Base-by-base conservation (phyloP, 2,329 filamentous ascomycete species). In the Calycina marina region DNA sequence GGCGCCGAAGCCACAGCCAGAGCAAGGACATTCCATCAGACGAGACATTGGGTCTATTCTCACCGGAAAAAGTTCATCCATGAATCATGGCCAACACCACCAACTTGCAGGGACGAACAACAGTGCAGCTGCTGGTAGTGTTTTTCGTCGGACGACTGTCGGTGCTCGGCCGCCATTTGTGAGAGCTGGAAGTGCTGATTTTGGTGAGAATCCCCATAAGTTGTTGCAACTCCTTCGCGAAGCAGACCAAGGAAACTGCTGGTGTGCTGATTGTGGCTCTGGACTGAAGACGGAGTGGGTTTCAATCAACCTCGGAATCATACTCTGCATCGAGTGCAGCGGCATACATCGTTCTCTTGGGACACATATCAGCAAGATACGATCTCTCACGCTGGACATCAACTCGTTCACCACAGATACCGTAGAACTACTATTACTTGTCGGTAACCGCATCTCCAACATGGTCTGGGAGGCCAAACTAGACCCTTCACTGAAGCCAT, bases 201-300 rank as follows among this genome's bases (percentile, higher is more conserved):
- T 73, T 42, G 84, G 92, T 31, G 83, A 93, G 27, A 79, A 80
- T 39, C 81, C 85, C 0, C 82, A 88, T 39, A 86, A 78, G 53
- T 64, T 98, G 6, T 67, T 98, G 4, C 83, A 93, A 52, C 75
- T 79, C 51, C 72, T 98, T 25, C 78, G 88, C 30, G 82, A 92
- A 36, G 81, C 79, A 30, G 90, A 98, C 50, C 80, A 93, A 48
- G 86, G 84, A 25, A 98, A 98, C 56, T 78, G 73, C 44, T 81
- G 79, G 69, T 98, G 90, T 53, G 90, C 90, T 11, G 90, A 98
- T 54, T 98, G 90, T 51, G 82, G 83, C 8, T 92, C 85, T 5
- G 78, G 80, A 18, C 72, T 76, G 50, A 96, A 94, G 60, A 86
- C 93, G 14, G 90, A 98, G 56, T 98, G 90, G 90, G 90, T 96